Conservation (phyloP, 352 stramenopile genomes). For the Elongisporangium undulatum region DNA sequence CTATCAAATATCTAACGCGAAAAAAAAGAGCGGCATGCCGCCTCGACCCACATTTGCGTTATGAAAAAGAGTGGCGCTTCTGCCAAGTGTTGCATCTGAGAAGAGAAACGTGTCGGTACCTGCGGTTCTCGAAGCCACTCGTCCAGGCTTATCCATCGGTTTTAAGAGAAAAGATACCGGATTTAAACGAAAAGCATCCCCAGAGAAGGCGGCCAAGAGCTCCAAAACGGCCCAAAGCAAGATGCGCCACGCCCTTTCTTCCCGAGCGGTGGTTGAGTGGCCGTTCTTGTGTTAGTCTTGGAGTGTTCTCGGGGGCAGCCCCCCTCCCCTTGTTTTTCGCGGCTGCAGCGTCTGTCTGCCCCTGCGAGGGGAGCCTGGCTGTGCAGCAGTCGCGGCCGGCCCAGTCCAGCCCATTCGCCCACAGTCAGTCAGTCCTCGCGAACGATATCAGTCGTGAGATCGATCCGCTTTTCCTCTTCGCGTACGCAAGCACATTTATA, state of each 20-base stretch:
- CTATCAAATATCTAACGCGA: neutral
- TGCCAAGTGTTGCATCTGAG: neutral
- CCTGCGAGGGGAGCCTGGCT: neutral
- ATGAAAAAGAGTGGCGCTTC: neutral
- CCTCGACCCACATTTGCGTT: neutral
- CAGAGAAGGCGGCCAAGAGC: neutral
- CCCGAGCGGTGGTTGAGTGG: neutral
- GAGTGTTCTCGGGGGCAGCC: neutral
- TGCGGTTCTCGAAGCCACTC: neutral
- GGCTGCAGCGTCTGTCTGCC: neutral
- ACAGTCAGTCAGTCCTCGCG: neutral
- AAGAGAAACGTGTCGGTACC: neutral
- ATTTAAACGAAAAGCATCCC: neutral
- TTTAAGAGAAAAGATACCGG: neutral
- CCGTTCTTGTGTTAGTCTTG: neutral
- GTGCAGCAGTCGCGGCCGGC: neutral
- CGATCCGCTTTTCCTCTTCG: neutral
- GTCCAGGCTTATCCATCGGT: neutral
- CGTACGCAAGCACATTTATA: neutral
- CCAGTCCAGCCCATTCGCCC: neutral
- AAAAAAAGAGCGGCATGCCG: neutral
- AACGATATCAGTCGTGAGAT: neutral
- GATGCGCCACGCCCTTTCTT: neutral
- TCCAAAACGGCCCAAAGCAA: neutral
- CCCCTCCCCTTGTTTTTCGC: neutral